Conservation (phyloP, 1,284 basidiomycete species). For the Ganoderma boninense region DNA sequence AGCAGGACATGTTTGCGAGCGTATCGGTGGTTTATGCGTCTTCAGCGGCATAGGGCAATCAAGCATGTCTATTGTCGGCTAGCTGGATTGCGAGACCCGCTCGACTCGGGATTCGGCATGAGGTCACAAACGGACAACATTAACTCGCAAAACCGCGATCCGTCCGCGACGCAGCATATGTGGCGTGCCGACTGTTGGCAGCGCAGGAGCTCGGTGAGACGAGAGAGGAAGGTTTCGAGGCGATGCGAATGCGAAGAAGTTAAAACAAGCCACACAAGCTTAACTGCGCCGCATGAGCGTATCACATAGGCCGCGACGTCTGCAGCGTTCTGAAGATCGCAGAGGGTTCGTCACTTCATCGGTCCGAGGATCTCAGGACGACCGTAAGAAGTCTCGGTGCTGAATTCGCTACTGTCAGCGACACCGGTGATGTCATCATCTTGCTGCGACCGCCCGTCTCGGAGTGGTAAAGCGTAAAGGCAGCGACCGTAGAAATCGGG, state of each 20-base stretch:
- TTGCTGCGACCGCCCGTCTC: not conserved
- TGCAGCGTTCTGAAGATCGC: not conserved
- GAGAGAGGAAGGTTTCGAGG: not conserved
- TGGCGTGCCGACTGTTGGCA: not conserved
- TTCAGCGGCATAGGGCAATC: not conserved
- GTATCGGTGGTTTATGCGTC: not conserved
- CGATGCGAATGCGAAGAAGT: not conserved
- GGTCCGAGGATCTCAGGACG: not conserved
- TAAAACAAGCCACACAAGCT: not conserved
- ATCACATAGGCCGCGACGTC: not conserved
- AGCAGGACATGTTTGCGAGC: not conserved
- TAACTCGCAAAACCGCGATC: not conserved
- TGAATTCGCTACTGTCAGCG: not conserved
- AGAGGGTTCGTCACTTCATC: not conserved
- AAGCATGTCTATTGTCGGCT: not conserved
- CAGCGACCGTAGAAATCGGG: not conserved
- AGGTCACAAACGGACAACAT: not conserved
- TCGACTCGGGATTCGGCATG: not conserved
- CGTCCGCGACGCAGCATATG: not conserved
- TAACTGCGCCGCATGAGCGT: slow-evolving; percentile 1
- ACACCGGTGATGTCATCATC: not conserved
- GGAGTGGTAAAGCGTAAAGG: not conserved
- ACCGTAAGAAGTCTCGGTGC: not conserved
- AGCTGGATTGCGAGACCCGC: not conserved
- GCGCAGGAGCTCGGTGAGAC: not conserved